These are phyloP conservation scores for Vitis hybrid DNA, from an alignment of 177 flowering plant species.

Conservation along the genomic window DNA sequence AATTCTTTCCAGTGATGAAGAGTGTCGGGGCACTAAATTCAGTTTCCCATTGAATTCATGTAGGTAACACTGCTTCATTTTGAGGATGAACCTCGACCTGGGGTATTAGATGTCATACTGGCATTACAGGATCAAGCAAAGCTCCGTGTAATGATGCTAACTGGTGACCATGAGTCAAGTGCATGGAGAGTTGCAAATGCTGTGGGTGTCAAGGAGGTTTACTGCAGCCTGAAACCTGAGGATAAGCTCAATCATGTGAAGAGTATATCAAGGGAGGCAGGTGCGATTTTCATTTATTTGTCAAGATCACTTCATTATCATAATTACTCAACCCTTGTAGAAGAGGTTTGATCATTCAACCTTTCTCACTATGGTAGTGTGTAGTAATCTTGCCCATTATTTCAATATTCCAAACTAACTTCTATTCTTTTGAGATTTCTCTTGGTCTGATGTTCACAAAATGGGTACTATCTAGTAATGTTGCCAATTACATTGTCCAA, in stretches of 20 bases:
- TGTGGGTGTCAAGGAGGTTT: conserved; percentile 82
- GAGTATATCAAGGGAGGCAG: conserved; percentile 68
- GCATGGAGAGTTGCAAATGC: conserved; percentile 89
- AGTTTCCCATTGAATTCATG: conserved; percentile 5
- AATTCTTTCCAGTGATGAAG: neutral
- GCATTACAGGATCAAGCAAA: conserved; percentile 62
- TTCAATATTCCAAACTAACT: too few relatives aligned
- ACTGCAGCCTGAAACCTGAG: conserved; percentile 88
- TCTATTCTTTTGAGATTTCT: too few relatives aligned
- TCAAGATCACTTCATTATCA: too few relatives aligned
- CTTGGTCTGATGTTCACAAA: too few relatives aligned
- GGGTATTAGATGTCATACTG: conserved; percentile 61
- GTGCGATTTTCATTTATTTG: conserved; percentile 31
- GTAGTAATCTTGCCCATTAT: too few relatives aligned
- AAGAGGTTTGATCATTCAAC: too few relatives aligned
- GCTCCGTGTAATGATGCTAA: conserved; percentile 87
- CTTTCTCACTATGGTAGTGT: too few relatives aligned
- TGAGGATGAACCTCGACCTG: conserved; percentile 89
- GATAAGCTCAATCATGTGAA: conserved; percentile 92
- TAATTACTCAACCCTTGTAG: too few relatives aligned
- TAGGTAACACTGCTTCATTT: conserved; percentile 94
- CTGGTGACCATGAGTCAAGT: conserved; percentile 95
- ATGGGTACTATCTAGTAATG: too few relatives aligned
- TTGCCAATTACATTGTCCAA: too few relatives aligned
- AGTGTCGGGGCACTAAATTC: neutral